Evolutionary conservation across 2,329 filamentous ascomycete genomes (phyloP), one percentile per base, ranked within the genome.

Genomic region (Phaeosphaeriaceae sp.): DNA sequence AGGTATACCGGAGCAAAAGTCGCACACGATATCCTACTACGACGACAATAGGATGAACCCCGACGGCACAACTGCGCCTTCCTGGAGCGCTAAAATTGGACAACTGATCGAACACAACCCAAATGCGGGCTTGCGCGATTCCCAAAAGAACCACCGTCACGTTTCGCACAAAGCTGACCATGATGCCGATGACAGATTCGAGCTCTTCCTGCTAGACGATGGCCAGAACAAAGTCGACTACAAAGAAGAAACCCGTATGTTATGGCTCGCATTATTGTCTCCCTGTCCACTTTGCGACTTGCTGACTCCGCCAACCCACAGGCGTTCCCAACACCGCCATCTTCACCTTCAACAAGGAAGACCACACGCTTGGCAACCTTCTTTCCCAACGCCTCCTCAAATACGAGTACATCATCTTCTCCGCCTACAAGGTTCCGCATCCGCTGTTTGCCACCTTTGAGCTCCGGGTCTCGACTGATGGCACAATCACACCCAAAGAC

Each of bases 321-420:
- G 92, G 91, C 68, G 92, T 96, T 71, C 90, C 93, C 17, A 96
- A 96, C 72, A 92, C 90, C n/a, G 89, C 91, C 8, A 89, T 97
- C 75, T 99, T 99, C 78, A 86, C 90, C 50, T 87, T 99, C 76
- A 90, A 91, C 76, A 97, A 97, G 75, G 94, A 99, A 74, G 94
- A 99, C 66, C 93, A 97, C 77, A 97, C 93, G 1, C 84, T 99
- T 20, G 94, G 88, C 64, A 97, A 99, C 74, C 82, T 99, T 47
- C 83, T 99, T 48, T 84, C 88, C 39, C 87, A 90, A 67, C 90
- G 93, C 66, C 87, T 99, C 48, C 87, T 94, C 77, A 87, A 89
- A 72, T 88, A 90, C 66, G 83, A 86, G 15, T 87, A 95, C 71
- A 89, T 99, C 63, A 80, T 88, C 64, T 96, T 97, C 81, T 87